Evolutionary conservation across 139 green algal genomes (phyloP).

Genomic region (Chlorella sp.): DNA sequence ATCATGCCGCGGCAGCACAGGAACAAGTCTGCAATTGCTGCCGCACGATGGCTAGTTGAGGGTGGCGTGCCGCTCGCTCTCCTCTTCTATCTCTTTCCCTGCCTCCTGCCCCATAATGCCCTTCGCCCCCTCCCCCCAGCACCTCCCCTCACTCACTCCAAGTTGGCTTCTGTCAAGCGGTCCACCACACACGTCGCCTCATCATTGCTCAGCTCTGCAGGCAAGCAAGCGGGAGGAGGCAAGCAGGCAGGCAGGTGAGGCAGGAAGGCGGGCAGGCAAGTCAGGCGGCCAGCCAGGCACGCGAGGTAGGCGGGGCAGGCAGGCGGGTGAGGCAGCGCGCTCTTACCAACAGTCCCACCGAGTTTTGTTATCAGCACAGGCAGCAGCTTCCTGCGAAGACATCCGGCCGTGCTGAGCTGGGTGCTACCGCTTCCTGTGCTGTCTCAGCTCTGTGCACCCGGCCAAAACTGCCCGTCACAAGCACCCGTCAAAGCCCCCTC

Average conservation of each 20-base stretch:
- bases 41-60: too few relatives aligned
- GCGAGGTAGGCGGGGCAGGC: too few relatives aligned
- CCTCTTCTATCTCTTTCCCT: background rate
- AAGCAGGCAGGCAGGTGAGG: background rate
- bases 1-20: background rate
- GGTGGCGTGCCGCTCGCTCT: too few relatives aligned
- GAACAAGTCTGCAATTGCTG: background rate
- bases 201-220: slow-evolving; percentile 48
- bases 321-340: background rate
- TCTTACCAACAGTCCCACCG: background rate
- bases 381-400: background rate
- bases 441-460: too few relatives aligned
- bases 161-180: slow-evolving; percentile 58
- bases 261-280: background rate
- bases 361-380: background rate
- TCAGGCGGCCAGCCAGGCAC: background rate
- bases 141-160: slow-evolving; percentile 17
- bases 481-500: too few relatives aligned
- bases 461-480: background rate
- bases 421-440: background rate
- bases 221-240: background rate
- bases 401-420: background rate
- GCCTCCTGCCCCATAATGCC: background rate
- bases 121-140: background rate
- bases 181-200: slow-evolving; percentile 54